Conservation (phyloP, 805 yeast genomes). For the Myxozyma sirexii region DNA sequence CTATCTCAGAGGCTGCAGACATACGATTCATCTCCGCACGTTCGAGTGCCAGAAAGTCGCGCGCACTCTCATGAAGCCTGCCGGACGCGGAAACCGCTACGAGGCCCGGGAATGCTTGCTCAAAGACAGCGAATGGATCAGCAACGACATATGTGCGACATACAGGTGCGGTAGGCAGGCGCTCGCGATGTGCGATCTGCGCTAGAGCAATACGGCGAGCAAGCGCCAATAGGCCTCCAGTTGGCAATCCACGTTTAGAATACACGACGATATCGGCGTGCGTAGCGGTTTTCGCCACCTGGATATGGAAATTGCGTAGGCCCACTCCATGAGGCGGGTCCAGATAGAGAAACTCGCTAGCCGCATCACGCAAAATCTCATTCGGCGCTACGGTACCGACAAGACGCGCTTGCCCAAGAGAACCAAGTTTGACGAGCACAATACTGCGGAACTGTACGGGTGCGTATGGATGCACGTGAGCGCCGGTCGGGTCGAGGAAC, state of each 20-base stretch:
- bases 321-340: constrained; percentile 76
- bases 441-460: constrained; percentile 20
- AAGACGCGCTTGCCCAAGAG: constrained; percentile 14
- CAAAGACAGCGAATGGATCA: constrained; percentile 35
- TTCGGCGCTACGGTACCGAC: constrained; percentile 34
- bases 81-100: constrained; percentile 35
- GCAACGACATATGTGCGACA: constrained; percentile 33
- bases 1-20: constrained; percentile 73
- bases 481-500: constrained; percentile 45
- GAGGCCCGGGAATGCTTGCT: constrained; percentile 21
- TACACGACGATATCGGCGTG: constrained; percentile 80
- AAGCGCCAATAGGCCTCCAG: constrained; percentile 25
- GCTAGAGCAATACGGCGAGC: constrained; percentile 34
- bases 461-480: constrained; percentile 37
- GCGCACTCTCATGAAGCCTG: constrained; percentile 29
- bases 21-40: constrained; percentile 79
- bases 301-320: constrained; percentile 82
- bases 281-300: constrained; percentile 75
- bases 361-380: constrained; percentile 29
- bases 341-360: constrained; percentile 50
- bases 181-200: constrained; percentile 27
- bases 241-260: constrained; percentile 42
- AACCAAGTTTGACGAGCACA: constrained; percentile 28
- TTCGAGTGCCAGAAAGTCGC: constrained; percentile 70
- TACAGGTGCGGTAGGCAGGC: constrained; percentile 18